Evolutionary conservation across 257 asterid species (phyloP).

Genomic region (Ilex asprella): DNA sequence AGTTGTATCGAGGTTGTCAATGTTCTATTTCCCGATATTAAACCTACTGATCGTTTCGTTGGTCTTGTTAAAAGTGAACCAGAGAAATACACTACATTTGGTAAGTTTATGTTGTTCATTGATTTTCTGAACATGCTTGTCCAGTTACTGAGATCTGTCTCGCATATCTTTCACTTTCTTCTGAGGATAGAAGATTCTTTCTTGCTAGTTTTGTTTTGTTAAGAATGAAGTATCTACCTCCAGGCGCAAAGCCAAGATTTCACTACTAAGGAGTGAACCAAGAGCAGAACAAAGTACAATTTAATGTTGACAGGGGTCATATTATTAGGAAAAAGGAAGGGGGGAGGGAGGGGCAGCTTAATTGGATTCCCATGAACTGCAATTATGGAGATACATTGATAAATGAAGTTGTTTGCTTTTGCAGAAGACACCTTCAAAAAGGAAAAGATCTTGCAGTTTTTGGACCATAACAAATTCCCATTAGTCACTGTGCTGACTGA

Average conservation of each 20-base stretch:
- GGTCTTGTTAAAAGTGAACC: conserved; percentile 85
- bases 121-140: too few relatives aligned
- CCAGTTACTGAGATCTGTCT: too few relatives aligned
- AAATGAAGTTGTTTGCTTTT: conserved; percentile 5
- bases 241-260: too few relatives aligned
- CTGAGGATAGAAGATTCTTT: background rate
- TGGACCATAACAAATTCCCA: conserved; percentile 76
- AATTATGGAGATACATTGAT: conserved; percentile 7
- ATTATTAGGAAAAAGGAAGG: background rate
- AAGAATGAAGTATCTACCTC: too few relatives aligned
- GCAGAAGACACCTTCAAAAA: conserved; percentile 50
- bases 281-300: too few relatives aligned
- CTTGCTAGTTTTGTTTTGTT: too few relatives aligned
- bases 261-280: too few relatives aligned
- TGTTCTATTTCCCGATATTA: conserved; percentile 42
- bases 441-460: conserved; percentile 55
- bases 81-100: conserved; percentile 64
- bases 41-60: conserved; percentile 39
- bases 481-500: conserved; percentile 73
- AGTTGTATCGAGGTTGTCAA: conserved; percentile 52
- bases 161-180: background rate
- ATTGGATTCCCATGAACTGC: background rate
- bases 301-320: too few relatives aligned
- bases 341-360: too few relatives aligned
- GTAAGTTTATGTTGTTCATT: conserved; percentile 32